Base-by-base conservation (phyloP, 2,329 filamentous ascomycete genomes). In the Aspergillus sp. region DNA sequence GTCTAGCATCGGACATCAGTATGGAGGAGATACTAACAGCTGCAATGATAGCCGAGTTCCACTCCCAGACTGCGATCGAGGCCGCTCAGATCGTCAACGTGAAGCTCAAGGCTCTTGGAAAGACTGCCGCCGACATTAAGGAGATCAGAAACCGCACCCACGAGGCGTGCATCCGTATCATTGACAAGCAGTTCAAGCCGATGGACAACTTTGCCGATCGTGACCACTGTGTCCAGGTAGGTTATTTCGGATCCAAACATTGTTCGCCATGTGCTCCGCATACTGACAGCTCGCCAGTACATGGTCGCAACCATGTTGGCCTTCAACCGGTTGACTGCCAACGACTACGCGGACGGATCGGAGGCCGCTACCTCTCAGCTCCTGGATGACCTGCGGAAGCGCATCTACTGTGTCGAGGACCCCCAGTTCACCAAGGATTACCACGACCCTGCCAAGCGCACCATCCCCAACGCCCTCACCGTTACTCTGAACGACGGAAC, bases 181-280 rank as follows among this genome's bases (percentile, higher is more conserved):
- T 99, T 73, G 95, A 99, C 86, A 99, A 99, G 86, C 95, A 99
- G 82, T 96, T 96, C 86, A 98, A 97, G 86, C 89, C 93, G 70
- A 96, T 99, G 91, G 93, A 97, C 84, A 99, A 99, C 88, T 99
- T 98, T 75, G 95, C 95, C 74, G 95, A 99, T 82, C 92, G 95
- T 74, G 95, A 99, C 81, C 95, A 99, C 86, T 99, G 95, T 82
- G 94, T 99, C 69, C 95, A 98, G 83, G 81, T 83, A 73, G 63
- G 73, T 62, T 39, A 50, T 23, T 4, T 17, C 23, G 10, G 7
- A 25, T 49, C 49, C 10, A 51, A 54, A 13, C 13, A 7, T 55
- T 39, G 21, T 23, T 5, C 15, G 15, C 17, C 38, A 10, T 21
- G 8, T 10, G 8, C 11, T 11, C 54, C 23, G 15, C 21, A 52